phyloP scores from a whole-genome alignment of 2,329 filamentous ascomycete genomes.

The Diatrype stigma region DNA sequence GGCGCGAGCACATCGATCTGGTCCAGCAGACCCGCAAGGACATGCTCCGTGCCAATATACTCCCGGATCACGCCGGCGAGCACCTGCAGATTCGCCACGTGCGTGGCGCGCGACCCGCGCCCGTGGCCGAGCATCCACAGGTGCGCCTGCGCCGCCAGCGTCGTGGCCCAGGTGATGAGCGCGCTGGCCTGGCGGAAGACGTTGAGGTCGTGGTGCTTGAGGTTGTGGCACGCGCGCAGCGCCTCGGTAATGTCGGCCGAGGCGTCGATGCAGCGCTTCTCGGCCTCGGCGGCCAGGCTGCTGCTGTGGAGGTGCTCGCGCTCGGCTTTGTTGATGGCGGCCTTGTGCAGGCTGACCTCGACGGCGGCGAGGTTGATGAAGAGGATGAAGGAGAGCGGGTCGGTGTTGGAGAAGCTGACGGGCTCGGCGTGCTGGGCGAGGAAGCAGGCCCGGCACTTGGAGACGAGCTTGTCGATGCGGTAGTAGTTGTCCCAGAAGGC shows the following conservation, averaged over 20 bases:
- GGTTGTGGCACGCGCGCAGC: neutral
- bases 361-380: neutral
- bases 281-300: constrained; percentile 1
- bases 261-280: neutral
- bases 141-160: neutral
- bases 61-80: neutral
- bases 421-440: neutral
- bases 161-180: neutral
- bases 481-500: constrained; percentile 6
- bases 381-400: neutral
- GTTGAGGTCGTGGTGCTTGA: neutral
- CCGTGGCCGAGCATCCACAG: constrained; percentile 2
- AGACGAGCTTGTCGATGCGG: constrained; percentile 1
- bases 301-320: neutral
- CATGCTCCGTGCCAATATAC: neutral
- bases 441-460: neutral
- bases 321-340: constrained; percentile 2
- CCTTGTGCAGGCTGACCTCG: constrained; percentile 3
- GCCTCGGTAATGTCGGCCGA: neutral
- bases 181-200: neutral
- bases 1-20: constrained; percentile 3
- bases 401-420: neutral
- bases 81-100: neutral
- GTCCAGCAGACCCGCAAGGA: constrained; percentile 1
- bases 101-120: neutral